Base-by-base conservation (phyloP, 2,329 filamentous ascomycete genomes). In the Cucurbitaria berberidis region DNA sequence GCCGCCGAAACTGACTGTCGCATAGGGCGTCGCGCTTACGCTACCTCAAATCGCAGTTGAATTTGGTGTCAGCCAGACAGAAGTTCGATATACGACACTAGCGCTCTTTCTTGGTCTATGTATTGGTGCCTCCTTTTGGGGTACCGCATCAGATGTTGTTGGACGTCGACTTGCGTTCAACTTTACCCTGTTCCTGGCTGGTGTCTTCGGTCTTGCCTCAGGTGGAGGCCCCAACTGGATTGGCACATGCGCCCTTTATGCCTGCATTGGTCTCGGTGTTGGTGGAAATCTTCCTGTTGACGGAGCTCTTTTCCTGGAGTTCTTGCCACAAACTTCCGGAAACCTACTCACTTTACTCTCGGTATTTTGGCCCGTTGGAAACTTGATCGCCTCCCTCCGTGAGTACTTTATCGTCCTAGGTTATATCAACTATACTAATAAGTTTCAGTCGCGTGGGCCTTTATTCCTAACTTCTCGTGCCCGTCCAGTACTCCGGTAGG, bases 361-460 rank as follows among this genome's bases (percentile, higher is more conserved):
- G 6, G 84, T 92, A 7, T 95, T 90, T 88, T 96, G 91, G 90
- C 89, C 91, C 0, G 77, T 96, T 16, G 91, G 91, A 5, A 90
- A 95, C 68, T 80, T 96, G 7, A 82, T 88, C 50, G 86, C 89
- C 1, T 69, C 67, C 6, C 64, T 72, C 6, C 50, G 59, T 62
- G 48, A 51, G 60, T 48, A 27, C 5, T 15, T 5, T 18, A 9
- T 4, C 13, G 1, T 15, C 9, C n/a, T 2, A 5, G 7, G 11
- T 22, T 16, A 6, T n/a, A 2, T 5, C 3, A 19, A 16, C 10
- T 1, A 16, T 15, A 44, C 60, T 69, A 27, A 69, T 45, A 8
- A 49, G 68, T 69, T 68, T 52, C 73, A 70, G 80, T 90, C 42
- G 90, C 88, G 6, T 93, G 89, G 90, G 88, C 81, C 40, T 90